A percentile compares a stretch with the other conserved stretches of the same genome.
Evolutionary conservation across 768 basidiomycete species (phyloP).

Genomic region (Russula foetens): DNA sequence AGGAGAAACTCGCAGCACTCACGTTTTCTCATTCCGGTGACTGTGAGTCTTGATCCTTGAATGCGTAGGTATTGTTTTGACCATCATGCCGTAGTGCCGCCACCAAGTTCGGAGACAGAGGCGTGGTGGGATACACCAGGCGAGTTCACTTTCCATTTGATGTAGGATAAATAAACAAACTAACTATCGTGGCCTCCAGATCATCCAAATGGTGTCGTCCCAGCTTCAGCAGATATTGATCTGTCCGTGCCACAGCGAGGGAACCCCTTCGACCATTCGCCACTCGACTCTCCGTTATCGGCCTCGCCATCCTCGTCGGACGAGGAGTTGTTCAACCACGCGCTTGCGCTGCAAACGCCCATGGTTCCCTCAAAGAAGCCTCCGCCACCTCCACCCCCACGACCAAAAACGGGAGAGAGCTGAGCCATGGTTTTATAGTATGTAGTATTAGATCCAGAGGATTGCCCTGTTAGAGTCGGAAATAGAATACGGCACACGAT

Average conservation of each 20-base stretch:
- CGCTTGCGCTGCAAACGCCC: slow-evolving; percentile 60
- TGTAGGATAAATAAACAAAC: background rate
- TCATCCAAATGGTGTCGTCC: slow-evolving; percentile 48
- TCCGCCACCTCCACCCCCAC: slow-evolving; percentile 24
- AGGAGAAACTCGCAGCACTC: slow-evolving; percentile 60
- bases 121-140: slow-evolving; percentile 79
- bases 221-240: slow-evolving; percentile 32
- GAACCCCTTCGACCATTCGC: slow-evolving; percentile 77
- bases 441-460: too few relatives aligned
- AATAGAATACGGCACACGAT: background rate
- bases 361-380: slow-evolving; percentile 37
- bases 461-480: background rate
- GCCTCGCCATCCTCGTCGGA: slow-evolving; percentile 79
- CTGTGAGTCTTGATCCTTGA: slow-evolving; percentile 30
- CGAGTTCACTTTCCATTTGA: slow-evolving; percentile 24
- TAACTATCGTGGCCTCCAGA: slow-evolving; percentile 29
- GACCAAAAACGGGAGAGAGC: slow-evolving; percentile 5
- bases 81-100: slow-evolving; percentile 51
- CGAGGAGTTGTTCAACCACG: slow-evolving; percentile 71
- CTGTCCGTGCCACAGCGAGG: slow-evolving; percentile 19
- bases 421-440: background rate
- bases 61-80: background rate
- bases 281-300: slow-evolving; percentile 53
- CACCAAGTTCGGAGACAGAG: slow-evolving; percentile 67
- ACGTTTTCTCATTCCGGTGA: slow-evolving; percentile 40